Evolutionary conservation across 2,329 filamentous ascomycete genomes (phyloP), one percentile per base, ranked within the genome.

Genomic region (Monosporascus sp.): DNA sequence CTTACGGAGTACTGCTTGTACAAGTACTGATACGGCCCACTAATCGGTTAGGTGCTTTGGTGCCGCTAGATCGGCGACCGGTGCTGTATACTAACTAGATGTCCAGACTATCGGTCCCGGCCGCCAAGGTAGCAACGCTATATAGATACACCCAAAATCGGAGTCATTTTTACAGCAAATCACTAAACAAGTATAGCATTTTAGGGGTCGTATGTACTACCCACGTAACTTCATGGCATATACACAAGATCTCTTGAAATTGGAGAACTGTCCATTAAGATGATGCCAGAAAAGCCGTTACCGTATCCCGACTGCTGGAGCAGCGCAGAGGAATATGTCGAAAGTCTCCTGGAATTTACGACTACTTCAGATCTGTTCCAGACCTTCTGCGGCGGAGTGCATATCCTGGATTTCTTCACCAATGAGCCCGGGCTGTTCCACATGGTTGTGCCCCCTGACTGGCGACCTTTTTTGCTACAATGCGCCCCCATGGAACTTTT

Each of bases 401-500:
- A 99, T 67, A 92, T 99, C 58, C 79, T 97, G 53, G 94, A 99
- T 69, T 97, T 99, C 72, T 91, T 97, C 73, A 97, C 91, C 2
- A 83, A 84, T 43, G 83, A 91, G 48, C 89, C 91, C 5, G 88
- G 91, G 58, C 79, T 97, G 0, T 99, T 96, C 68, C 82, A 87
- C 50, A 78, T 81, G 1, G 80, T 93, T 1, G 71, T 99, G 1
- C 89, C 91, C 0, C 68, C 80, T 55, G 85, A 91, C 70, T 99
- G 94, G 94, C 84, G 89, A 58, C 67, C 76, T 0, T 97, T 91
- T 73, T 86, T 97, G 60, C 73, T 87, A 37, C 71, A 78, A 18
- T 82, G 84, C 65, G 82, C 88, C 49, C 81, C 91, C 7, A 87
- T 91, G 78, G 80, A 83, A 51, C 79, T 97, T 8, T 73, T 99